Evolutionary conservation across 2,329 filamentous ascomycete species (phyloP).

Genomic region (Trichoderma arundinaceum): DNA sequence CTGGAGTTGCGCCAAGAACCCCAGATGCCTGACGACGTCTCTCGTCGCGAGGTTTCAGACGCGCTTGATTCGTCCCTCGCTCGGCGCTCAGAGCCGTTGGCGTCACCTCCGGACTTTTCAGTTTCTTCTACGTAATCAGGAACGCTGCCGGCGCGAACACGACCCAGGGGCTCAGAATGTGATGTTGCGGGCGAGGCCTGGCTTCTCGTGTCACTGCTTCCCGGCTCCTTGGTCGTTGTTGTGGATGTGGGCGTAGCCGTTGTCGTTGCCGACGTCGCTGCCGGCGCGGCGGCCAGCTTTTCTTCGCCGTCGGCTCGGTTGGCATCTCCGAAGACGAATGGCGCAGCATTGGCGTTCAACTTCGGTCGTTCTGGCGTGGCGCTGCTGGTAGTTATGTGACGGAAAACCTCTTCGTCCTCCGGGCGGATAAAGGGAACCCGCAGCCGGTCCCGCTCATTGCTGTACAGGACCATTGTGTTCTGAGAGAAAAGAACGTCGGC

Average conservation of each 20-base stretch:
- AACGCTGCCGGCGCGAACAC: constrained; percentile 43
- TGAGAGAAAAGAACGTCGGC: constrained; percentile 92
- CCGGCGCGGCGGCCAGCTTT: constrained; percentile 2
- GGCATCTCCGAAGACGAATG: constrained; percentile 49
- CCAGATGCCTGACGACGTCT: constrained; percentile 66
- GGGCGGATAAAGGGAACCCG: constrained; percentile 91
- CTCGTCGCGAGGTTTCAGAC: constrained; percentile 49
- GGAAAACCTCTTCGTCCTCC: constrained; percentile 83
- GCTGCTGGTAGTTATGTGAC: constrained; percentile 70
- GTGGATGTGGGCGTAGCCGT: constrained; percentile 31
- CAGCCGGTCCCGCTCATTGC: constrained; percentile 84
- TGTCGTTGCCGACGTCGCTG: constrained; percentile 31
- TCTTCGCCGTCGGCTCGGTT: constrained; percentile 36
- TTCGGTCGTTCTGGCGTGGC: constrained; percentile 61
- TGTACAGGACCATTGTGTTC: constrained; percentile 85
- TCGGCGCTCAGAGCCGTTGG: constrained; percentile 36
- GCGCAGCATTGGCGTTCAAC: constrained; percentile 59
- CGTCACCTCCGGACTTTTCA: constrained; percentile 45
- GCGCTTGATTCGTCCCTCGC: constrained; percentile 41
- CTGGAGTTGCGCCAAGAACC: constrained; percentile 71
- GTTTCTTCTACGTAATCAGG: constrained; percentile 54
- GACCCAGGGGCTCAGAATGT: constrained; percentile 42
- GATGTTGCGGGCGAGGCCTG: constrained; percentile 41
- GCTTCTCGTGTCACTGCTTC: constrained; percentile 20
- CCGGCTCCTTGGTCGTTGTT: constrained; percentile 41